Evolutionary conservation across 495 filamentous ascomycete genomes (phyloP), one percentile per base, ranked within the genome.

Genomic region (Hypoxylon perforatum): DNA sequence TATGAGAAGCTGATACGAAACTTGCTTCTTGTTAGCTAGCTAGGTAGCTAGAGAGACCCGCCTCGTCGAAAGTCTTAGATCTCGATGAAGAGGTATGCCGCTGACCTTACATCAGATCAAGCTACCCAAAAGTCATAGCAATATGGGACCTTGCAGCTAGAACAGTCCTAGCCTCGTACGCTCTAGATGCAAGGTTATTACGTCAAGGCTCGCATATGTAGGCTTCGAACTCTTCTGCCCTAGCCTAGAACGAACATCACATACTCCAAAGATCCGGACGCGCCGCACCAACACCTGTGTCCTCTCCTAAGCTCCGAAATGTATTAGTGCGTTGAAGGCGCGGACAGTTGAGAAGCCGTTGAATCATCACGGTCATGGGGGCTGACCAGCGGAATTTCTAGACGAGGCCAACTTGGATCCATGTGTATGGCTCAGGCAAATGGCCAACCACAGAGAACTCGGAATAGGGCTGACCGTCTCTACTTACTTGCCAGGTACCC

Each of bases 381-480:
- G 25, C n/a, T 52, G 14, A 50, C 38, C 46, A 46, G 39, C 58
- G 46, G 21, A 18, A 12, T 57, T 47, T 23, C 28, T 12, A 22
- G 2, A 53, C 35, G 53, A 54, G 12, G 53, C 42, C 53, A 48
- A 54, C 58, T 58, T 48, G 51, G 47, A 11, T 25, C 48, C 10
- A 28, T 30, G 22, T 38, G 25, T 28, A 28, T 28, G 25, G 25
- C 25, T 28, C 25, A 52, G 7, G 30, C 23, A 14, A 33, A 30
- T 41, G 25, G 15, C 65, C 65, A 68, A 63, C 58, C 47, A 54
- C 15, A 48, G 12, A 50, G 30, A 14, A 22, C 49, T n/a, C 15
- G 38, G 39, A 18, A 49, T 46, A 46, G 55, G 54, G 65, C 58
- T 68, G 39, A 36, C 12, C 18, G 22, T 22, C 46, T 57, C 18